Percentiles rank a stretch among this genome's conserved stretches.
These are phyloP conservation scores for Sarocladium oryzae DNA, from an alignment of 2,329 filamentous ascomycete genomes.

Conservation along the genomic window DNA sequence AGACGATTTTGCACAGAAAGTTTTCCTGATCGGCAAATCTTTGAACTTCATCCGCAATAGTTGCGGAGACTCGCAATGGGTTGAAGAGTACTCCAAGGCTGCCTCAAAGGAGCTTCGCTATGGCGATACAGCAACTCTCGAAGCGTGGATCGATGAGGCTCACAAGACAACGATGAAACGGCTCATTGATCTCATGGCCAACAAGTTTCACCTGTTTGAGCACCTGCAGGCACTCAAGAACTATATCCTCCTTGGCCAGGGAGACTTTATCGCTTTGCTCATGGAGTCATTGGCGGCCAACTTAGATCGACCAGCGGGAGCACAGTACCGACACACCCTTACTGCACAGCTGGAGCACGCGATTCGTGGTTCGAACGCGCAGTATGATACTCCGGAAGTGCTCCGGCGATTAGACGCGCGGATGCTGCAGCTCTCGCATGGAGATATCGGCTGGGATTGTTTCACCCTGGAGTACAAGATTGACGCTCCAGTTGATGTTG, in stretches of 20 bases:
- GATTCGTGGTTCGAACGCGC: slow-evolving; percentile 92
- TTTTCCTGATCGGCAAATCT: slow-evolving; percentile 95
- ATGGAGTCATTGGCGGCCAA: slow-evolving; percentile 96
- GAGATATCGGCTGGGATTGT: slow-evolving; percentile 98
- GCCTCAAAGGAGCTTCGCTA: slow-evolving; percentile 89
- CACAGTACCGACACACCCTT: slow-evolving; percentile 91
- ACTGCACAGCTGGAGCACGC: slow-evolving; percentile 98
- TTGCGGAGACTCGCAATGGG: slow-evolving; percentile 90
- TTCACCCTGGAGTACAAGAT: slow-evolving; percentile 99
- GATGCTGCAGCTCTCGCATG: slow-evolving; percentile 93
- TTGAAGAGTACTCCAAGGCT: slow-evolving; percentile 88
- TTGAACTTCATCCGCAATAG: slow-evolving; percentile 97
- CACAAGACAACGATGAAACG: slow-evolving; percentile 98
- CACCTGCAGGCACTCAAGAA: slow-evolving; percentile 89
- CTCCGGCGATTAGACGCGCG: slow-evolving; percentile 89
- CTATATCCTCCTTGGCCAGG: slow-evolving; percentile 89
- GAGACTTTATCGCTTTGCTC: slow-evolving; percentile 91
- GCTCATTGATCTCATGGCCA: slow-evolving; percentile 85
- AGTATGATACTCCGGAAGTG: slow-evolving; percentile 89
- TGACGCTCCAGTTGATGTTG: slow-evolving; percentile 90
- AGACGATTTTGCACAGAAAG: slow-evolving; percentile 87
- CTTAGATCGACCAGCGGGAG: slow-evolving; percentile 89
- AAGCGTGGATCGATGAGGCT: slow-evolving; percentile 90
- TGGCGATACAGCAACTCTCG: slow-evolving; percentile 85
- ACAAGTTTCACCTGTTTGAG: slow-evolving; percentile 90